These are phyloP conservation scores for Phaeosphaeriaceae sp. DNA, from an alignment of 2,329 filamentous ascomycete species.

Conservation along the genomic window DNA sequence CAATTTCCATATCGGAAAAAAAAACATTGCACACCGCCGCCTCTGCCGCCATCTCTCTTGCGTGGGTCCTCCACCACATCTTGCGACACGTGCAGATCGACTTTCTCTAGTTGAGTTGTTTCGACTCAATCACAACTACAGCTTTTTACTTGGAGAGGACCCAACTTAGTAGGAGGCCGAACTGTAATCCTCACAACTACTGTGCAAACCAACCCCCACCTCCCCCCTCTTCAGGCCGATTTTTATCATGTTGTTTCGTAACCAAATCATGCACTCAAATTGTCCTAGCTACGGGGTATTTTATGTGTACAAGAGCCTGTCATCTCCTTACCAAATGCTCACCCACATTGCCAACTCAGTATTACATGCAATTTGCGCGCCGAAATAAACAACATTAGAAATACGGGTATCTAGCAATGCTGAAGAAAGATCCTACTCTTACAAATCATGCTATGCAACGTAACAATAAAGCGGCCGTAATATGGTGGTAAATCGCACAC, in stretches of 20 bases:
- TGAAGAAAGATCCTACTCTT: slow-evolving; percentile 34
- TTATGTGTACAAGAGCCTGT: no score
- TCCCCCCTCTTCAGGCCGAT: no score
- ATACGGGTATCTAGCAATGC: slow-evolving; percentile 51
- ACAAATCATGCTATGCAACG: slow-evolving; percentile 20
- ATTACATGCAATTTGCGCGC: slow-evolving; percentile 13
- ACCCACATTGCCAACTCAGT: background rate
- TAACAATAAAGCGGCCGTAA: slow-evolving; percentile 20
- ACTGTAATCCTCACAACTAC: no score
- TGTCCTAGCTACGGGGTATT: no score
- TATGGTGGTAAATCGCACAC: slow-evolving; percentile 8
- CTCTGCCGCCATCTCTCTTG: slow-evolving; percentile 19
- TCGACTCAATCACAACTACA: no score
- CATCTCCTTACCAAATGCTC: background rate
- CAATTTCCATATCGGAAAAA: slow-evolving; percentile 5
- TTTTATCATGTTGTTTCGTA: no score
- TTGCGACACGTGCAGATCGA: slow-evolving; percentile 21
- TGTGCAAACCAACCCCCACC: no score
- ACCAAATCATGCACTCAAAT: no score
- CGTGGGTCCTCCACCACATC: slow-evolving; percentile 4
- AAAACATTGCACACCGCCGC: slow-evolving; percentile 27
- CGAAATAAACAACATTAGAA: slow-evolving; percentile 31
- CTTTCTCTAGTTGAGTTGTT: background rate
- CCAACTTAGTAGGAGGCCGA: no score
- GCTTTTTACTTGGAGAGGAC: no score